Conservation (phyloP, 148 eudicot genomes). For the Pouteria glomerata region DNA sequence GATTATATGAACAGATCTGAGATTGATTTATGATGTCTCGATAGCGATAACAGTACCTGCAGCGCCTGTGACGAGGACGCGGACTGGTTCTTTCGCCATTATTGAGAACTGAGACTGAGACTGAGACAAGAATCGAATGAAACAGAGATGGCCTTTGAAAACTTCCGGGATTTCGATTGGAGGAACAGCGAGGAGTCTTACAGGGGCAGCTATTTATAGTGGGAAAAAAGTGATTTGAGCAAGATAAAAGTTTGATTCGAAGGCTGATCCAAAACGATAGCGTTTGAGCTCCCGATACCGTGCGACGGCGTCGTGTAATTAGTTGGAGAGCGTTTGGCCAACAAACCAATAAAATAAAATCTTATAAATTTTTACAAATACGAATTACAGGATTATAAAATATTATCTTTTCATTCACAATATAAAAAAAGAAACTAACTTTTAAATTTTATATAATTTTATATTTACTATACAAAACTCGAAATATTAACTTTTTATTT, state of each 20-base stretch:
- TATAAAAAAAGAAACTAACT: no score
- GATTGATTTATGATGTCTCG: no score
- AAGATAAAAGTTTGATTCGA: neutral
- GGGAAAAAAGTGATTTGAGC: neutral
- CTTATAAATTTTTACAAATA: no score
- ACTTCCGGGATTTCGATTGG: neutral
- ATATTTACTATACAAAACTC: no score
- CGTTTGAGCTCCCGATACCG: neutral
- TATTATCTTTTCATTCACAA: no score
- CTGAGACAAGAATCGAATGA: neutral
- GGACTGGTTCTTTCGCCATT: slow-evolving; percentile 61
- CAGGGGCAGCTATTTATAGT: neutral
- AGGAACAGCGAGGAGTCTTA: neutral
- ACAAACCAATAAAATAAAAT: no score
- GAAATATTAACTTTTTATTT: no score
- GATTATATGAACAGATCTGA: neutral
- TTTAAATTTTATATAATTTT: no score
- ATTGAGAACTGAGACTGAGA: neutral
- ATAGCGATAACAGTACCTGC: slow-evolving; percentile 44
- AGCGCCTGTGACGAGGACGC: slow-evolving; percentile 76
- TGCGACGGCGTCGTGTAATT: neutral
- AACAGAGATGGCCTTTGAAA: neutral
- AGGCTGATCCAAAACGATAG: neutral
- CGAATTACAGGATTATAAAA: neutral
- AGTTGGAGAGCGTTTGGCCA: neutral